Evolutionary conservation across 2,329 filamentous ascomycete genomes (phyloP), one percentile per base, ranked within the genome.

Genomic region (Fusarium sororula): DNA sequence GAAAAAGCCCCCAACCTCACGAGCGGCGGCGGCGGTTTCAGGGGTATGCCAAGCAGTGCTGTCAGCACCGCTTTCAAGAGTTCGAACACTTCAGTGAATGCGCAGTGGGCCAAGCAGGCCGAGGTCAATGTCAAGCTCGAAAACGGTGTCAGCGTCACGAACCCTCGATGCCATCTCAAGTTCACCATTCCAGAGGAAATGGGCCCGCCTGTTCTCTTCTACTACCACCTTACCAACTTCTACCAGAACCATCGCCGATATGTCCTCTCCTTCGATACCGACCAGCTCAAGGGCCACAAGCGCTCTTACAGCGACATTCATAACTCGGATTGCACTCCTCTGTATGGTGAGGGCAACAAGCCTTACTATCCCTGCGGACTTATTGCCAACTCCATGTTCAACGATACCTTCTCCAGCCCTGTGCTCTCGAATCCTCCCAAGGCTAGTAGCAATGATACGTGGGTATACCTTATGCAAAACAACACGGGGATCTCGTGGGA

Each of bases 191-290:
- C 94, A 4, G 92, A 96, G 78, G 86, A 91, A 66, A 92, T 99
- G 83, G 87, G 89, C 7, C 90, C 95, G 3, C 95, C 96, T 0
- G 93, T 99, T 17, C 89, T 96, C 70, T 91, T 98, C 83, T 99
- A 98, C 86, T 99, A 99, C 83, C 93, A 93, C 76, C 91, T 99
- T 72, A 96, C 94, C 66, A 98, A 98, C 84, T 99, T 99, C 85
- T 98, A 98, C 86, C 96, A 99, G 84, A 99, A 99, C 81, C 96
- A 99, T 81, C 93, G 96, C 75, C 92, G 96, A 82, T 99, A 99
- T 77, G 96, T 98, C 69, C 93, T 94, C 80, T 97, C 94, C 3
- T 93, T 97, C 79, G 93, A 95, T 79, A 88, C 92, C 65, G 87
- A 93, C 59, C 96, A 99, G 83, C 87, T 99, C 60, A 84, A 92